Conservation (phyloP, 2,329 filamentous ascomycete genomes). For the Fusarium nanum region DNA sequence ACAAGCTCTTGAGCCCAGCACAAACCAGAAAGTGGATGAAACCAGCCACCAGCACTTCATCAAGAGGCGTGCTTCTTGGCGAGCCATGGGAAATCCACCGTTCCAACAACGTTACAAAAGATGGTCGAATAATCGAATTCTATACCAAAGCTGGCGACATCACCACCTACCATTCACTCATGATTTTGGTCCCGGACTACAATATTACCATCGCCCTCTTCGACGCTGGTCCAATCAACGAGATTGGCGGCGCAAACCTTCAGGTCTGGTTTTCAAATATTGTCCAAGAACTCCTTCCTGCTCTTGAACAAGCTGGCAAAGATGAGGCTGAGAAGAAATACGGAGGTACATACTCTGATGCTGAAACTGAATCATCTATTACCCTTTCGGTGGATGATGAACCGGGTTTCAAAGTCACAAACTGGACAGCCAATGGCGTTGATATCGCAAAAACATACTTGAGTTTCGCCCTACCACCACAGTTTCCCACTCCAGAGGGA, state of each 20-base stretch:
- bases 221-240: not conserved
- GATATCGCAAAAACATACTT: constrained; percentile 9
- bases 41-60: constrained; percentile 5
- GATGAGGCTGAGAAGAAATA: constrained; percentile 13
- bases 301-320: constrained; percentile 15
- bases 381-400: constrained; percentile 16
- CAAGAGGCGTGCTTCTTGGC: not conserved
- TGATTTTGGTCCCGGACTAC: constrained; percentile 14
- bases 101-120: constrained; percentile 18
- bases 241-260: not conserved
- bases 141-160: constrained; percentile 25
- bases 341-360: constrained; percentile 3
- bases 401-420: constrained; percentile 2
- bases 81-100: constrained; percentile 24
- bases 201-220: constrained; percentile 1
- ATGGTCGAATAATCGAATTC: constrained; percentile 19
- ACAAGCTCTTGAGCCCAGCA: not conserved
- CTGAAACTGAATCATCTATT: not conserved
- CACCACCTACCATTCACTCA: constrained; percentile 5
- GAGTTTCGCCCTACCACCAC: not conserved
- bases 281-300: not conserved
- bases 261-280: constrained; percentile 1
- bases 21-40: constrained; percentile 27
- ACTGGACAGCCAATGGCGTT: constrained; percentile 21
- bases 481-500: not conserved